Base-by-base conservation (phyloP, 1,139 yeast species). In the Yamadazyma pseudoaaseri region DNA sequence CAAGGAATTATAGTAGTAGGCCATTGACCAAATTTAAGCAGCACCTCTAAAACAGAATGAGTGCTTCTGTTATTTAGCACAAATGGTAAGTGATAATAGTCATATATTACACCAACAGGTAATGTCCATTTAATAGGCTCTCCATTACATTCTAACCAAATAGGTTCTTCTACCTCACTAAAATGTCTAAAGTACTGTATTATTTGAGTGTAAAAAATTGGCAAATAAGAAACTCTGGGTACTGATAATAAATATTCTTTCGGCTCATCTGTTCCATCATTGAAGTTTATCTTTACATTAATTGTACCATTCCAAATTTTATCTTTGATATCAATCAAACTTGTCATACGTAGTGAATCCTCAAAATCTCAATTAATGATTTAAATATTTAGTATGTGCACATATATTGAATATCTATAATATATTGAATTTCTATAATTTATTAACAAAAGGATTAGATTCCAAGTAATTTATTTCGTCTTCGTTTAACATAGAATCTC, bases 81-180 rank as follows among this genome's bases (percentile, higher is more conserved):
- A 18, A 26, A n/a, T 2, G 55, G 54, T 11, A 54, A 36, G 14
- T 65, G 62, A 35, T 73, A 54, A 15, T 70, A 54, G 45, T 87
- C 96, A 49, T 71, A 76, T 4, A 82, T 58, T 4, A 84, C 62
- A 0, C 96, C 96, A 5, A 82, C 59, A 0, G 97, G 97, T 45
- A 79, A 62, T 45, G 84, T 80, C 95, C 96, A 89, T 30, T 74
- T 70, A 17, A 89, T 39, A 0, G 94, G 87, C 1, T 67, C 76
- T 4, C 64, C 73, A 20, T 80, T 80, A 48, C 65, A 75, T 44
- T 79, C 87, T 33, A 87, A 65, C 95, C 96, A 87, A 0, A 68
- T 49, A 1, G 73, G 65, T 43, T 33, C 47, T 14, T 31, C 51
- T 16, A 72, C 42, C 34, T 52, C 58, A n/a, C 14, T 16, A 17